Evolutionary conservation across 2,329 filamentous ascomycete species (phyloP).

Genomic region (Neonectria hederae): DNA sequence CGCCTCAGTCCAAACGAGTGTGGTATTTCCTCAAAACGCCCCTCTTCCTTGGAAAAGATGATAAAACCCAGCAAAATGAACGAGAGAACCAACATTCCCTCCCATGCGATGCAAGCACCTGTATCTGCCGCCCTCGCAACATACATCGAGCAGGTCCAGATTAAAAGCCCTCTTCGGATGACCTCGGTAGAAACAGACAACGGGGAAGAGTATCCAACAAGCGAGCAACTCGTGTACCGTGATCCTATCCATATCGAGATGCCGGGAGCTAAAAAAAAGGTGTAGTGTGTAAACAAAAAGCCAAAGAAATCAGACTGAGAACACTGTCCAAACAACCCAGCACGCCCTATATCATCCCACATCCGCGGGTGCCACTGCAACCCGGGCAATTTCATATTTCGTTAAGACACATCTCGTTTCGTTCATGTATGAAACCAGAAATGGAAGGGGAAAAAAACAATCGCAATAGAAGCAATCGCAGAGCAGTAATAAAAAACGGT

Average conservation of each 20-base stretch:
- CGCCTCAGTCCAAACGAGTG: conserved; percentile 37
- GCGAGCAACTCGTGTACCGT: conserved; percentile 35
- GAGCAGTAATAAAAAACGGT: conserved; percentile 29
- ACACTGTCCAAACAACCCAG: conserved; percentile 28
- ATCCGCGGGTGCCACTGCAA: conserved; percentile 37
- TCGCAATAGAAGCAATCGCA: conserved; percentile 26
- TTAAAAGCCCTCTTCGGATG: conserved; percentile 19
- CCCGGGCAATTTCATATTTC: conserved; percentile 44
- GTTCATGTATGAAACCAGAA: conserved; percentile 41
- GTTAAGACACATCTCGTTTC: conserved; percentile 48
- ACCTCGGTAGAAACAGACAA: conserved; percentile 26
- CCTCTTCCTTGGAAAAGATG: conserved; percentile 23
- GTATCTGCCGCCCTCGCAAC: conserved; percentile 34
- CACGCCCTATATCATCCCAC: conserved; percentile 42
- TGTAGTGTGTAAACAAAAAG: conserved; percentile 21
- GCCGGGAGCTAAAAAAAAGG: conserved; percentile 32
- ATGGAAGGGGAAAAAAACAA: conserved; percentile 32
- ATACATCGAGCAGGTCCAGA: conserved; percentile 35
- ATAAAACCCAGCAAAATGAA: conserved; percentile 22
- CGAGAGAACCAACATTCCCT: conserved; percentile 29
- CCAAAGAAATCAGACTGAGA: conserved; percentile 24
- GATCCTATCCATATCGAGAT: conserved; percentile 30
- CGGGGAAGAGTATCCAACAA: conserved; percentile 25
- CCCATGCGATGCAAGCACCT: conserved; percentile 26
- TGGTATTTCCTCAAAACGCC: conserved; percentile 41